A percentile compares a stretch with the other conserved stretches of the same genome.
Evolutionary conservation across 768 basidiomycete genomes (phyloP).

Genomic region (Tephrocybe rancida): DNA sequence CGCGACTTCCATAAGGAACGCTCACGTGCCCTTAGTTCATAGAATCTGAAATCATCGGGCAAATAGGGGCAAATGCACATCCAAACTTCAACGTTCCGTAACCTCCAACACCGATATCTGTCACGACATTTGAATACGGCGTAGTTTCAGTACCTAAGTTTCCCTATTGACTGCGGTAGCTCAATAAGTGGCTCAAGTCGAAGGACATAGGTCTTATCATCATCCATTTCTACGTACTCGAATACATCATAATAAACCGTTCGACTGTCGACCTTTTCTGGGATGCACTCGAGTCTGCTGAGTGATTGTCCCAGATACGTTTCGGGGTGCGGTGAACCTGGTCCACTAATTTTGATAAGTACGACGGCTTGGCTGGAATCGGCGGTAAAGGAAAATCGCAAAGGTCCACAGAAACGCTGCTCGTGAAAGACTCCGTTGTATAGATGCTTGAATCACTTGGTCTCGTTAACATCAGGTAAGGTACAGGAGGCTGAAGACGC

Average conservation of each 20-base stretch:
- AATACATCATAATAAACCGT: slow-evolving; percentile 26
- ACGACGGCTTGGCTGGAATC: slow-evolving; percentile 18
- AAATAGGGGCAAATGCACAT: too few species aligned
- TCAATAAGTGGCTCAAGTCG: too few species aligned
- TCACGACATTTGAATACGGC: too few species aligned
- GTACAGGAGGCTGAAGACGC: slow-evolving; percentile 19
- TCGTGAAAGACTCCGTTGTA: slow-evolving; percentile 36
- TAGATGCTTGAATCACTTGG: slow-evolving; percentile 34
- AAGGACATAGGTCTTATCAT: too few species aligned
- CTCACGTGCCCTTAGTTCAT: slow-evolving; percentile 1
- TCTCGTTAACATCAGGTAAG: slow-evolving; percentile 34
- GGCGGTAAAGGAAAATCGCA: slow-evolving; percentile 51
- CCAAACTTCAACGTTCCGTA: too few species aligned
- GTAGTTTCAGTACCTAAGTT: too few species aligned
- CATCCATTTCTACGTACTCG: background rate
- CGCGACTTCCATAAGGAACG: slow-evolving; percentile 3
- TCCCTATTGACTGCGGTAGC: too few species aligned
- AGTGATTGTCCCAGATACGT: slow-evolving; percentile 19
- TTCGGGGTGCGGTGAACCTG: slow-evolving; percentile 14
- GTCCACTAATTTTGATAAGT: slow-evolving; percentile 20
- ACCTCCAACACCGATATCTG: too few species aligned
- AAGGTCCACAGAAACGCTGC: slow-evolving; percentile 42
- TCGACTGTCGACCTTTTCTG: slow-evolving; percentile 23
- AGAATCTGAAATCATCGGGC: too few species aligned
- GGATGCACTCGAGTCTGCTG: slow-evolving; percentile 11